Evolutionary conservation across 2,329 filamentous ascomycete species (phyloP).

Genomic region (Nigrospora sphaerica): DNA sequence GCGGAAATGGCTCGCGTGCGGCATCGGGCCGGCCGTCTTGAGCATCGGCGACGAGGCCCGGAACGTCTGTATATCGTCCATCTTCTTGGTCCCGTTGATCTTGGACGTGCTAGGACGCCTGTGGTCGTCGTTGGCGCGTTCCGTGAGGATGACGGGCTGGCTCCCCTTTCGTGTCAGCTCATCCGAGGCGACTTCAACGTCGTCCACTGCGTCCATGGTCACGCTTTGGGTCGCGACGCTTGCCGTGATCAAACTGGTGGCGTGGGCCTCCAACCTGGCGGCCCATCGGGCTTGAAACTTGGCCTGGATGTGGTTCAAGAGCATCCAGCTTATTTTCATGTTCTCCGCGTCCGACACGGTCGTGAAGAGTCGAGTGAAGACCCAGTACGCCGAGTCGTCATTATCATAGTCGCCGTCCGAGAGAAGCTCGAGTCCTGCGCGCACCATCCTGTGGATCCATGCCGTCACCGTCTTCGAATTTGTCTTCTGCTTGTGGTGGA

Average conservation of each 20-base stretch:
- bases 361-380: constrained; percentile 14
- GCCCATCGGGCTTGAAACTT: constrained; percentile 13
- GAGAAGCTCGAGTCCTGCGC: constrained; percentile 17
- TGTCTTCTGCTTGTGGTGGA: constrained; percentile 14
- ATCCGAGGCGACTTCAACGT: too few species aligned
- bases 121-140: too few species aligned
- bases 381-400: constrained; percentile 16
- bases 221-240: background rate
- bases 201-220: too few species aligned
- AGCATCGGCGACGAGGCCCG: too few species aligned
- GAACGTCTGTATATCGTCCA: too few species aligned
- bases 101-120: too few species aligned
- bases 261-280: constrained; percentile 13
- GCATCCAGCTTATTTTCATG: constrained; percentile 13
- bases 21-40: too few species aligned
- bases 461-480: constrained; percentile 7
- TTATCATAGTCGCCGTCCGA: constrained; percentile 20
- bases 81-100: too few species aligned
- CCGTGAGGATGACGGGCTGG: too few species aligned
- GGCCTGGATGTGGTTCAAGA: constrained; percentile 15
- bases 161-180: too few species aligned
- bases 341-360: constrained; percentile 14
- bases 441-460: constrained; percentile 14
- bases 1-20: too few species aligned
- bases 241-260: constrained; percentile 1